Evolutionary conservation across 202 grass and related monocot species (phyloP), one percentile per base, ranked within the genome.

Genomic region (Hordeum pubiflorum): DNA sequence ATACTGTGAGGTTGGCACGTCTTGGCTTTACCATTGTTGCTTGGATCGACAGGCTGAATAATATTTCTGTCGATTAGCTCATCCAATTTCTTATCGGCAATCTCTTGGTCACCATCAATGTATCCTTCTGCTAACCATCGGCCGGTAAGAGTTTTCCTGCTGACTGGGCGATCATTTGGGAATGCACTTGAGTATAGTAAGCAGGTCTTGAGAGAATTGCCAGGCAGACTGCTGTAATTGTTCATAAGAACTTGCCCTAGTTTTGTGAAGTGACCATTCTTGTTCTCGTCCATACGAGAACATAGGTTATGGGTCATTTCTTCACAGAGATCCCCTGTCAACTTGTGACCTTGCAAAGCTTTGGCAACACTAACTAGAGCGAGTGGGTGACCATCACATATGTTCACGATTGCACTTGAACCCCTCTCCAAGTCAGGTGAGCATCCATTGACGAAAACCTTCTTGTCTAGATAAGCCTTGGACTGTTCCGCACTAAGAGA

Each of bases 61-160:
- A 87, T 77, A 43, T 77, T 63, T 12, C 33, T 17, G 46, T 82
- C 63, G 0, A 82, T 10, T 33, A 87, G 56, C 33, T 34, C 1
- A 4, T 18, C 24, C 11, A 87, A 87, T 11, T 82, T 63, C 15
- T 81, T 32, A 9, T 87, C 21, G 31, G 72, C 84, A 0, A 63
- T 13, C 4, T 87, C 85, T 63, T 77, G 22, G 10, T 87, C 79
- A 12, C 39, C 39, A 11, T 34, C 33, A 1, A 41, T 41, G 39
- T 77, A 77, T 13, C 75, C 75, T 46, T 77, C 58, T 1, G 75
- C 75, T 10, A 63, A 46, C 58, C 58, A 77, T 3, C 75, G 22
- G 23, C 58, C 63, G 4, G 43, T 11, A n/a, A 77, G 0, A 4
- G 6, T 24, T 6, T 62, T 31, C 14, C 14, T 77, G 22, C 10